Percentiles rank a stretch among this genome's conserved stretches.
These are phyloP conservation scores for Lycium ferocissimum DNA, from an alignment of 257 asterid species.

Conservation along the genomic window DNA sequence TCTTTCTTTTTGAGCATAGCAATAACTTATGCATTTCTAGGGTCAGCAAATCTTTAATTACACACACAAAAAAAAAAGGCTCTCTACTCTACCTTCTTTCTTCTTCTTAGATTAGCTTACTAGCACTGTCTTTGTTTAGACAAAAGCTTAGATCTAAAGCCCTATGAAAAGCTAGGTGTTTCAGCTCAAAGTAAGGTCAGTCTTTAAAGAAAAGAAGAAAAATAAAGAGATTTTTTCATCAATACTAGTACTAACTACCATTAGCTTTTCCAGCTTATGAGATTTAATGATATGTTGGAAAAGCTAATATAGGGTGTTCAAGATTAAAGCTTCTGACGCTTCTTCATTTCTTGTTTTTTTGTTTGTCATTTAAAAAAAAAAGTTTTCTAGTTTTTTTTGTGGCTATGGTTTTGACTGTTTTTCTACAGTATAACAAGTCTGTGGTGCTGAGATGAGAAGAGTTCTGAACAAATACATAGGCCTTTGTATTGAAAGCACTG, in stretches of 20 bases:
- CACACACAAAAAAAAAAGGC: background rate
- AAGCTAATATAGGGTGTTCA: background rate
- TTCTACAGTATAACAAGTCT: slow-evolving; percentile 43
- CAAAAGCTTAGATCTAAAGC: background rate
- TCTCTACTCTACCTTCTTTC: background rate
- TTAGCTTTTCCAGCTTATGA: background rate
- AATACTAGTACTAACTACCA: too few relatives aligned
- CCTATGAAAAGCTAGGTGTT: background rate
- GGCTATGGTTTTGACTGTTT: slow-evolving; percentile 15
- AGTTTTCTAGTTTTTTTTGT: slow-evolving; percentile 33
- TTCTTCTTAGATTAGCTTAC: background rate
- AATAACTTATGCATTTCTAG: slow-evolving; percentile 49
- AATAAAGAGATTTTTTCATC: background rate
- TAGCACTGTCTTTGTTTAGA: background rate
- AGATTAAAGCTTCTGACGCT: background rate
- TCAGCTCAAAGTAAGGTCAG: background rate
- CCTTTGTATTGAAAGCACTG: slow-evolving; percentile 52
- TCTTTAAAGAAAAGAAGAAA: background rate
- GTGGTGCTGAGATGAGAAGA: slow-evolving; percentile 28
- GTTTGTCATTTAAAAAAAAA: slow-evolving; percentile 3
- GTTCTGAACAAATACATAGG: slow-evolving; percentile 43
- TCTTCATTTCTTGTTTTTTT: background rate
- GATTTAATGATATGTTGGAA: background rate
- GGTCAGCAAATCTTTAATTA: slow-evolving; percentile 42
- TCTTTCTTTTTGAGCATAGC: slow-evolving; percentile 34